phyloP scores from a whole-genome alignment of 495 filamentous ascomycete genomes.

The Melanomma pulvis-pyrius region DNA sequence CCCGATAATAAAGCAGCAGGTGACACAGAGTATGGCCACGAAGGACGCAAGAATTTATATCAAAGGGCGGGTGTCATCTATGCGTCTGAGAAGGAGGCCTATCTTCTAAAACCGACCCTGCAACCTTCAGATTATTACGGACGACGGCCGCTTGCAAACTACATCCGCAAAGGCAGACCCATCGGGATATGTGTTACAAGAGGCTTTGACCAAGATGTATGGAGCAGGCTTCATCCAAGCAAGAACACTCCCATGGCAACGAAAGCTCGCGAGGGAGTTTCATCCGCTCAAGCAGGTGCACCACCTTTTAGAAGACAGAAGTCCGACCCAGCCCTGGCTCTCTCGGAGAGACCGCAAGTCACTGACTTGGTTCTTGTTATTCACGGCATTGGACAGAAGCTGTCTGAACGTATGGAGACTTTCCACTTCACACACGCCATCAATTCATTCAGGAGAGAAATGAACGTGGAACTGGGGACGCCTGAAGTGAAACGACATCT shows the following conservation, averaged over 20 bases:
- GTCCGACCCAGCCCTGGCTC: conserved; percentile 50
- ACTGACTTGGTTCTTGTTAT: conserved; percentile 89
- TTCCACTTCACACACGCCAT: conserved; percentile 96
- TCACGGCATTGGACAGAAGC: conserved; percentile 94
- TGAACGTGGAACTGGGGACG: conserved; percentile 82
- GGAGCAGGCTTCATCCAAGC: conserved; percentile 73
- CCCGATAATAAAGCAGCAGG: conserved; percentile 48
- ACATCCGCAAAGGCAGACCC: conserved; percentile 76
- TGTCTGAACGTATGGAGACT: conserved; percentile 94
- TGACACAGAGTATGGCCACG: conserved; percentile 40
- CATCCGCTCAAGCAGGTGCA: conserved; percentile 41
- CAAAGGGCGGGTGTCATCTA: conserved; percentile 79
- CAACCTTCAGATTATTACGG: conserved; percentile 80
- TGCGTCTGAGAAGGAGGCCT: conserved; percentile 71
- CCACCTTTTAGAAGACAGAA: conserved; percentile 40
- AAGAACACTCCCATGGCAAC: conserved; percentile 55
- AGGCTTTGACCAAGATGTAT: conserved; percentile 76
- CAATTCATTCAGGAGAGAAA: conserved; percentile 80
- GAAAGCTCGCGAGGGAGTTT: conserved; percentile 55
- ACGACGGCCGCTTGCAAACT: conserved; percentile 72
- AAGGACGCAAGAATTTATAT: conserved; percentile 52
- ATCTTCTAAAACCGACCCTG: conserved; percentile 76
- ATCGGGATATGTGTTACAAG: conserved; percentile 86
- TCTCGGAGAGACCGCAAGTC: conserved; percentile 67
- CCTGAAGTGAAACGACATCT: conserved; percentile 73